These are phyloP conservation scores for Aspergillus neotritici DNA, from an alignment of 2,329 filamentous ascomycete genomes.

Conservation along the genomic window DNA sequence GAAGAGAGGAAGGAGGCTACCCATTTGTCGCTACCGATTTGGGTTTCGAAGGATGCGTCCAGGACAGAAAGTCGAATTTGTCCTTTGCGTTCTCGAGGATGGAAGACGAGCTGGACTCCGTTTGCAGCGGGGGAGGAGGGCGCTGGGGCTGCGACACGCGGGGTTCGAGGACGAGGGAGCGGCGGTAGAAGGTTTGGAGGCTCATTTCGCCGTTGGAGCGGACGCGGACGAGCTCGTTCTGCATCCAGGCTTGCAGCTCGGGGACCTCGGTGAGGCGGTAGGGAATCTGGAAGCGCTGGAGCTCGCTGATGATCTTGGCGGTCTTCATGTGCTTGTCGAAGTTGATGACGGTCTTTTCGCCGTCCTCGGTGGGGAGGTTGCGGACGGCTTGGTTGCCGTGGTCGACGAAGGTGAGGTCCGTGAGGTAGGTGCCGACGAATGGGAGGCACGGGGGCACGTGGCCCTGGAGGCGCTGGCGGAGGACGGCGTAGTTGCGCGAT, in stretches of 20 bases:
- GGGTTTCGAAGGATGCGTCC: slow-evolving; percentile 43
- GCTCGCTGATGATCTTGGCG: slow-evolving; percentile 88
- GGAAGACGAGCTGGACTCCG: slow-evolving; percentile 28
- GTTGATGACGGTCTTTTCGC: slow-evolving; percentile 77
- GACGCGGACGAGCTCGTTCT: slow-evolving; percentile 71
- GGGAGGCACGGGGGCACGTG: slow-evolving; percentile 89
- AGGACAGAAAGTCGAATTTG: slow-evolving; percentile 49
- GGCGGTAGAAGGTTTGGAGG: slow-evolving; percentile 67
- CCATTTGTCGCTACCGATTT: slow-evolving; percentile 35
- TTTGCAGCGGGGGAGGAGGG: slow-evolving; percentile 17
- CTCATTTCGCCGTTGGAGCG: slow-evolving; percentile 59
- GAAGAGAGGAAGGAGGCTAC: slow-evolving; percentile 13
- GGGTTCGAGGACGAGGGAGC: slow-evolving; percentile 78
- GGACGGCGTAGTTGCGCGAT: slow-evolving; percentile 80
- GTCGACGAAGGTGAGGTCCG: slow-evolving; percentile 91
- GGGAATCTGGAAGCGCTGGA: slow-evolving; percentile 93
- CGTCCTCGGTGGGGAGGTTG: slow-evolving; percentile 61
- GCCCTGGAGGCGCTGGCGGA: slow-evolving; percentile 75
- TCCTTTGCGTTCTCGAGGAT: slow-evolving; percentile 41
- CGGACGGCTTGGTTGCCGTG: slow-evolving; percentile 86
- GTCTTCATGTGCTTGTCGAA: slow-evolving; percentile 96
- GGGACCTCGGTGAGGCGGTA: slow-evolving; percentile 77
- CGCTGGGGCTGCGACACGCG: slow-evolving; percentile 26
- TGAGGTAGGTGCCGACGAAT: slow-evolving; percentile 93
- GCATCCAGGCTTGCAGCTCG: slow-evolving; percentile 90